Percentiles rank a stretch among this genome's conserved stretches.
phyloP scores from a whole-genome alignment of 2,329 filamentous ascomycete genomes.

The Cadophora luteo-olivacea region DNA sequence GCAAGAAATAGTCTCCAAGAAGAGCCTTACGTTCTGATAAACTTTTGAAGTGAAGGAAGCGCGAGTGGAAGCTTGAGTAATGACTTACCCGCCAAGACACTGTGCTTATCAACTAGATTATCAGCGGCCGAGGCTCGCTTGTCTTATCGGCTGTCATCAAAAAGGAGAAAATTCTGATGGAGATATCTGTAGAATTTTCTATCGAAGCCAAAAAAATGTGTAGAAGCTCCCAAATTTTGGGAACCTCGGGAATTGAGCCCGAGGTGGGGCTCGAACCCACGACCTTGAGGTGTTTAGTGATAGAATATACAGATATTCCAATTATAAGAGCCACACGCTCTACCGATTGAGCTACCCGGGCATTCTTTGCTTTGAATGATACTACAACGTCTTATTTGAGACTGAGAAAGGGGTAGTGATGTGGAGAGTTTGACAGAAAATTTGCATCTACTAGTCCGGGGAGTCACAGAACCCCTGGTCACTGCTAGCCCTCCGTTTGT shows the following conservation, averaged over 20 bases:
- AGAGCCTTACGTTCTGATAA: too few relatives aligned
- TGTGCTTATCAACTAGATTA: not conserved
- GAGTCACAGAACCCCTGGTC: not conserved
- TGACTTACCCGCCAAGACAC: too few relatives aligned
- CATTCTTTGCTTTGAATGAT: slow-evolving; percentile 10
- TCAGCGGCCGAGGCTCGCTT: not conserved
- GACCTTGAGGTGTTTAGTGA: slow-evolving; percentile 16
- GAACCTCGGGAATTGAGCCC: slow-evolving; percentile 13
- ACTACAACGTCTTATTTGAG: not conserved
- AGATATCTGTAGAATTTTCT: not conserved
- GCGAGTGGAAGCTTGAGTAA: too few relatives aligned
- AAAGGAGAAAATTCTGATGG: not conserved
- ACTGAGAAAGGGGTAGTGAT: not conserved
- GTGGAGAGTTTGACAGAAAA: not conserved
- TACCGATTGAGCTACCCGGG: slow-evolving; percentile 44
- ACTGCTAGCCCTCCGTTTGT: not conserved
- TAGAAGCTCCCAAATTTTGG: not conserved
- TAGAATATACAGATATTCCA: slow-evolving; percentile 2
- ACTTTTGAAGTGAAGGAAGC: too few relatives aligned
- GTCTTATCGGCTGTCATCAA: not conserved
- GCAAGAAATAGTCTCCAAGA: too few relatives aligned
- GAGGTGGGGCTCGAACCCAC: slow-evolving; percentile 17
- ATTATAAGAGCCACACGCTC: slow-evolving; percentile 43
- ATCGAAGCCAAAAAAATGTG: not conserved
- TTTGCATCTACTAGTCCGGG: not conserved